phyloP scores from a whole-genome alignment of 805 yeast species.

The Nakazawaea populi region DNA sequence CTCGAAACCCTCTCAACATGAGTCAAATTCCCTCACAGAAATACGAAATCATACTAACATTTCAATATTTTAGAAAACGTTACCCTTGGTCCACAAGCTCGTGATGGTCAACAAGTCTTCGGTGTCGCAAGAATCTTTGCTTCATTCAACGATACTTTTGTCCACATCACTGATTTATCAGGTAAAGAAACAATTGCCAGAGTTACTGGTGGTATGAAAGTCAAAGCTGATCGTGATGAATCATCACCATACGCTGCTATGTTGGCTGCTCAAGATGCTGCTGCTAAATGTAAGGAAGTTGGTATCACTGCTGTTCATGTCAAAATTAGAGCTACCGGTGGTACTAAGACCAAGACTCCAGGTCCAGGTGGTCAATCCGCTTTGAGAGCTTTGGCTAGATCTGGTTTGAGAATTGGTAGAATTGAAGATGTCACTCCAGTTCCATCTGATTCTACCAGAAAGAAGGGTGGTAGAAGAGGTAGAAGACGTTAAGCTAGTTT shows the following conservation, averaged over 20 bases:
- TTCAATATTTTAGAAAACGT: constrained; percentile 36
- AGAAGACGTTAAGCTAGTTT: constrained; percentile 64
- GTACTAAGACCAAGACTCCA: constrained; percentile 99
- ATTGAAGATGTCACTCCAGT: constrained; percentile 99
- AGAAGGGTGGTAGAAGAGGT: constrained; percentile 99
- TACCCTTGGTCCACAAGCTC: constrained; percentile 80
- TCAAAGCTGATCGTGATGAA: constrained; percentile 99
- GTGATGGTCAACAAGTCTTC: constrained; percentile 97
- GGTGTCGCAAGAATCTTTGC: constrained; percentile 99
- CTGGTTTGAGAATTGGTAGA: constrained; percentile 99
- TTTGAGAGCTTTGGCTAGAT: constrained; percentile 98
- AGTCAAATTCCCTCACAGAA: too few relatives aligned
- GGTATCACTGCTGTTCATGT: constrained; percentile 99
- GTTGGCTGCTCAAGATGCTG: constrained; percentile 99
- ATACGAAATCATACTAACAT: constrained; percentile 5
- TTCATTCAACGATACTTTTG: constrained; percentile 99
- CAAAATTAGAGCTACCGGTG: constrained; percentile 99
- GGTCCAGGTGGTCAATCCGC: constrained; percentile 99
- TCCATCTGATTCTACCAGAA: constrained; percentile 99
- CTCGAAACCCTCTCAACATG: too few relatives aligned
- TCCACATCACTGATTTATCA: constrained; percentile 97
- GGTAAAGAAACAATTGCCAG: constrained; percentile 99
- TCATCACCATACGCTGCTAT: constrained; percentile 99
- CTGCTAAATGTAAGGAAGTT: constrained; percentile 97
- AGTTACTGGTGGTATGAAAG: constrained; percentile 99